These are phyloP conservation scores for Trichoderma atrobrunneum DNA, from an alignment of 2,329 filamentous ascomycete genomes.

Conservation along the genomic window DNA sequence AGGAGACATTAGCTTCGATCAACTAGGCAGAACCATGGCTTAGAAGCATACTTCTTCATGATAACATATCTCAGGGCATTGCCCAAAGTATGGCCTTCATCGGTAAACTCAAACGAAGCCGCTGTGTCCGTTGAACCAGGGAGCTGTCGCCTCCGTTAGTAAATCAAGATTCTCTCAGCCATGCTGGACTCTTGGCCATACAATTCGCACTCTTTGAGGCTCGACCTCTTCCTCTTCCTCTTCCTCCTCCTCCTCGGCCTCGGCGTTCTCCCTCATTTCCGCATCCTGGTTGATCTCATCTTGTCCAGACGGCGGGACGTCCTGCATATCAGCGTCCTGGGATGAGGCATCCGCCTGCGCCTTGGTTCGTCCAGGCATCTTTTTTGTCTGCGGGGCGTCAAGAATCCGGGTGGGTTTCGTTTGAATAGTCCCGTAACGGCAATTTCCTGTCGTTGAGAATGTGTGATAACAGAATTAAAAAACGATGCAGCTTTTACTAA, in stretches of 20 bases:
- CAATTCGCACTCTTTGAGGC: constrained; percentile 60
- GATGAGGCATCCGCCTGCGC: constrained; percentile 31
- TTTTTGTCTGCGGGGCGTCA: constrained; percentile 14
- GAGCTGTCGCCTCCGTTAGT: constrained; percentile 53
- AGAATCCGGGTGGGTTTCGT: neutral
- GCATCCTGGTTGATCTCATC: constrained; percentile 35
- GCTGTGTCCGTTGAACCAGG: constrained; percentile 82
- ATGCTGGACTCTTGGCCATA: constrained; percentile 35
- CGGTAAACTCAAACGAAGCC: constrained; percentile 90
- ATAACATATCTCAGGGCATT: constrained; percentile 94
- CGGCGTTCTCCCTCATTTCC: constrained; percentile 30
- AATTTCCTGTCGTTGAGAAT: too few species aligned
- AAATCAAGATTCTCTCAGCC: neutral
- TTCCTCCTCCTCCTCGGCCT: constrained; percentile 36
- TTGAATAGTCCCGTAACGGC: neutral
- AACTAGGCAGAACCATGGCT: neutral
- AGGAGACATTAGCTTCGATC: constrained; percentile 10
- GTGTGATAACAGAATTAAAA: neutral
- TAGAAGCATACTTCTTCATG: constrained; percentile 83
- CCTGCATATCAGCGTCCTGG: constrained; percentile 44
- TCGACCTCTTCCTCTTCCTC: constrained; percentile 44
- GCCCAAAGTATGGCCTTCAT: constrained; percentile 92
- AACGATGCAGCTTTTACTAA: neutral
- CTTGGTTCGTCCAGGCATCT: constrained; percentile 43
- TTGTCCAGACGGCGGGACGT: constrained; percentile 41